Base-by-base conservation (phyloP, 2,329 filamentous ascomycete species). In the Epichloe festucae region DNA sequence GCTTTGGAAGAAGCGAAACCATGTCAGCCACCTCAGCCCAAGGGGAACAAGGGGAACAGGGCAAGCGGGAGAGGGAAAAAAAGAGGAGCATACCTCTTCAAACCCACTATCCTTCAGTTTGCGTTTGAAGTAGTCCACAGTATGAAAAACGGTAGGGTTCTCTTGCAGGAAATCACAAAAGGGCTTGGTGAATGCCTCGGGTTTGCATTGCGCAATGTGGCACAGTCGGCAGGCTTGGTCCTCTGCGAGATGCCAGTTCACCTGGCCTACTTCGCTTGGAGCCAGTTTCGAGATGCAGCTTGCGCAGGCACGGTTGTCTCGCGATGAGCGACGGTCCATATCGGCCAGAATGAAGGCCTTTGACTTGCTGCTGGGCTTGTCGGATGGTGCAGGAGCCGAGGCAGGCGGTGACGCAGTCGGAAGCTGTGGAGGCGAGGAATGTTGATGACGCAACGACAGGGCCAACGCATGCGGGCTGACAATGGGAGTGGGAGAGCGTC, bases 71-170 rank as follows among this genome's bases (percentile, higher is more conserved):
- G 36, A 34, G 14, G 4, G 2, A 0, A 10, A 10, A 17, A 17
- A n/a, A 14, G 15, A 39, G 15, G 15, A 39, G 11, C 70, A 52
- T 57, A 88, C 81, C 69, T 82, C 83, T 54, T 75, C 77, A 69
- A 87, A 98, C 44, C 89, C 91, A 39, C 80, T 74, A 40, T 79
- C 75, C 55, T 77, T 73, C 46, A 96, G 77, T 61, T 89, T 83
- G 52, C 76, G 73, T 61, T 84, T 82, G 65, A 95, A 88, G 59
- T 88, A 80, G 53, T 82, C 78, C 31, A 96, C 89, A 1, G 88
- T 82, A 63, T 98, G 93, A 67, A 95, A 98, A 46, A 96, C 80
- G 8, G 93, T 97, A 0, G 93, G 93, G 64, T 96, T 95, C 55
- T 86, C 78, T 44, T 82, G 86, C 72, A 97, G 78, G 65, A 96